Base-by-base conservation (phyloP, 1,284 basidiomycete genomes). In the Anthracocystis panici-leucophaei region DNA sequence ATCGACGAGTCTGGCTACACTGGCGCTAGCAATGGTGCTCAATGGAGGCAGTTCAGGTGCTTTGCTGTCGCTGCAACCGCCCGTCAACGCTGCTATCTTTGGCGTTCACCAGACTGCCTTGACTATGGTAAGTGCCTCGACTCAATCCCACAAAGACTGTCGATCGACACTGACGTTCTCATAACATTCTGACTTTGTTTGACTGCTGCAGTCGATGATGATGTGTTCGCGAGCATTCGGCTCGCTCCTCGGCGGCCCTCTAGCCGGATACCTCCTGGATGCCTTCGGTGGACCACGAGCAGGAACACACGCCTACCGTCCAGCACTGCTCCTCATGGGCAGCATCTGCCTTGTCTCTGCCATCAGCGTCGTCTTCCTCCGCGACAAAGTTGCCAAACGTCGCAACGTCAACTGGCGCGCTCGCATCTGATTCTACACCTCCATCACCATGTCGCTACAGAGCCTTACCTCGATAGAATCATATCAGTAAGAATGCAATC, bases 41-140 rank as follows among this genome's bases (percentile, higher is more conserved):
- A 79, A 79, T 21, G 78, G 78, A 20, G 62, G 72, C 27, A 66
- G 67, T 45, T 63, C 66, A 3, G 78, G 78, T 9, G 78, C 75
- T 1, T 25, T 79, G 44, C 55, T 78, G 38, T 66, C 64, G 40
- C 67, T 79, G 18, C 71, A 75, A 42, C 71, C 78, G n/a, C 66
- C 72, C 7, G 75, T 77, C 56, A 69, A 75, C 21, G 70, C 78
- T 3, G 64, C 71, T 14, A 54, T 79, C 45, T 79, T 78, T 57
- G 76, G 78, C 27, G 59, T 75, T 4, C 57, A 66, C 27, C 63
- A 71, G 45, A 67, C 69, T 6, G 78, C 68, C 21, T 55, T 77
- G 16, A 69, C 71, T 4, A 69, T 74, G 66, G 68, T 71, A 65
- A 57, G 67, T 48, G 33, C n/a, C 5, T 23, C 38, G 6, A 38